Conservation (phyloP, 441 rosid species). For the Dalechampia spathulata region DNA sequence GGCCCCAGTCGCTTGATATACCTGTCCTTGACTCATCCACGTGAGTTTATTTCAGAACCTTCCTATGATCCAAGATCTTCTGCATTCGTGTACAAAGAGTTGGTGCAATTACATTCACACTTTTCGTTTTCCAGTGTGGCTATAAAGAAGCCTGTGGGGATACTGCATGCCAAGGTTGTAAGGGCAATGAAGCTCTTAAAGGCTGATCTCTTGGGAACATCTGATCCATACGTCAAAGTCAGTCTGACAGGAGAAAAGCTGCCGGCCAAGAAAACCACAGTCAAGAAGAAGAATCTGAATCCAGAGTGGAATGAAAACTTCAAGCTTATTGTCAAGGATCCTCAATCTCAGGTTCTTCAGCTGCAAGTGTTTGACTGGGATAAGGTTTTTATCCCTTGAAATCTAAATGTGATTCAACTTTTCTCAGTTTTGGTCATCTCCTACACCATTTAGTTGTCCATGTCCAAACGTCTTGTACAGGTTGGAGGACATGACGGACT, state of each 20-base stretch:
- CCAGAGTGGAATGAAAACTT: constrained; percentile 91
- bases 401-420: not conserved
- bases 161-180: constrained; percentile 69
- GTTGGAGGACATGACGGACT: constrained; percentile 74
- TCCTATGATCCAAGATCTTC: too few relatives aligned
- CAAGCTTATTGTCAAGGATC: constrained; percentile 74
- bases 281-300: constrained; percentile 71
- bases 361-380: constrained; percentile 88
- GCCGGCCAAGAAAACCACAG: constrained; percentile 63
- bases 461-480: too few relatives aligned
- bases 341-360: constrained; percentile 59
- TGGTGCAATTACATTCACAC: constrained; percentile 3
- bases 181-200: constrained; percentile 66
- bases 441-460: too few relatives aligned
- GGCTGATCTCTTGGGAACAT: constrained; percentile 73
- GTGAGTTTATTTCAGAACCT: constrained; percentile 34
- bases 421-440: too few relatives aligned
- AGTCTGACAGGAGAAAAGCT: constrained; percentile 65
- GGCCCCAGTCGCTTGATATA: constrained; percentile 73
- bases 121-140: constrained; percentile 32
- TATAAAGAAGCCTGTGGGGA: constrained; percentile 72
- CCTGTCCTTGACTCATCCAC: constrained; percentile 65
- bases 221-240: constrained; percentile 85
- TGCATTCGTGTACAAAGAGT: not conserved
- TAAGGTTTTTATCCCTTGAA: constrained; percentile 39